Conservation (phyloP, 2,329 filamentous ascomycete genomes). For the Neurospora crassa region DNA sequence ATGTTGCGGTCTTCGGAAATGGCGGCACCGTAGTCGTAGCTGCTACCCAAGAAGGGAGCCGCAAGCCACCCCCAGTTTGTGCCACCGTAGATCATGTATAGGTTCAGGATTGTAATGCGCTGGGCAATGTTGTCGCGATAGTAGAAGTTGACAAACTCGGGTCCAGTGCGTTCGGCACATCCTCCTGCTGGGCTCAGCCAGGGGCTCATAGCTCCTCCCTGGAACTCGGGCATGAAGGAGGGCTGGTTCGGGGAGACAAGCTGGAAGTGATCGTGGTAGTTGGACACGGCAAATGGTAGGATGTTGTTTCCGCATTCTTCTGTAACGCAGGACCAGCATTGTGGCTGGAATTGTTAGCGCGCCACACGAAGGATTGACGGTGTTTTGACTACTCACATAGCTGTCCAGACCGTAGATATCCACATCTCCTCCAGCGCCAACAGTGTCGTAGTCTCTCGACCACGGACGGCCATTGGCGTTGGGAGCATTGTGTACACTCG, state of each 20-base stretch:
- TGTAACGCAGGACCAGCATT: conserved; percentile 34
- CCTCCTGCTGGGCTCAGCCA: conserved; percentile 33
- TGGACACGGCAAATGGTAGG: conserved; percentile 14
- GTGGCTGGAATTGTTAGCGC: conserved; percentile 22
- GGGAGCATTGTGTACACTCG: conserved; percentile 40
- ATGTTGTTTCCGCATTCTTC: background rate
- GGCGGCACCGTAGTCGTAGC: conserved; percentile 36
- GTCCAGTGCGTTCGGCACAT: conserved; percentile 37
- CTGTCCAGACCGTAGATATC: conserved; percentile 38
- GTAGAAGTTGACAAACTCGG: conserved; percentile 43
- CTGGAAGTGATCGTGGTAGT: conserved; percentile 48
- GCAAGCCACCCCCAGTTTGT: conserved; percentile 46
- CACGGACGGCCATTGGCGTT: conserved; percentile 38
- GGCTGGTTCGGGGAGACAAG: conserved; percentile 45
- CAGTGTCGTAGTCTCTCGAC: conserved; percentile 45
- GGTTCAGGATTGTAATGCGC: conserved; percentile 34
- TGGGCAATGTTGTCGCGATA: conserved; percentile 48
- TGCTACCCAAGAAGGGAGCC: conserved; percentile 38
- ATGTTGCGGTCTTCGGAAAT: conserved; percentile 44
- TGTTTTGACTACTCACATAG: conserved; percentile 18
- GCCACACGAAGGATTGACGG: conserved; percentile 39
- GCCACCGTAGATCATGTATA: conserved; percentile 46
- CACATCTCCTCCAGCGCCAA: conserved; percentile 44
- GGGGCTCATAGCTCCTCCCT: conserved; percentile 43
- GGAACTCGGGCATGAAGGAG: conserved; percentile 41